A percentile compares a stretch with the other conserved stretches of the same genome.
Evolutionary conservation across 2,329 filamentous ascomycete genomes (phyloP).

Genomic region (Trichoderma hamatum): DNA sequence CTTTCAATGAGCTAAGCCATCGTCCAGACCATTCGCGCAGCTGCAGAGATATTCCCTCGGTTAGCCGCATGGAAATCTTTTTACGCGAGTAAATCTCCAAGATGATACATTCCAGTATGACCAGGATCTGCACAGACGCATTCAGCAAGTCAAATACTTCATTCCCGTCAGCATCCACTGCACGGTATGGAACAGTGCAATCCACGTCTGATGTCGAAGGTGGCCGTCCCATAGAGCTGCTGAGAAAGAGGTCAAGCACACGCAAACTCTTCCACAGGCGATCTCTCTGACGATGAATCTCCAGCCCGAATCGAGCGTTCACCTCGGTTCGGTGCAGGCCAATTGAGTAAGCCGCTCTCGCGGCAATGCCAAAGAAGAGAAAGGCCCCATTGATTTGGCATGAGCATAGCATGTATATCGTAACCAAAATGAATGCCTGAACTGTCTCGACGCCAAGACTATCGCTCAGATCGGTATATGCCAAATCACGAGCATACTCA

Average conservation of each 20-base stretch:
- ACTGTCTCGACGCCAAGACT: conserved; percentile 54
- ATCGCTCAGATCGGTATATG: conserved; percentile 49
- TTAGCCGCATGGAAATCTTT: conserved; percentile 56
- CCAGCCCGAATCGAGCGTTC: conserved; percentile 53
- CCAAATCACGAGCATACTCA: conserved; percentile 52
- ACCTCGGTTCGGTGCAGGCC: conserved; percentile 58
- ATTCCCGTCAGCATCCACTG: conserved; percentile 39
- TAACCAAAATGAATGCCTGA: conserved; percentile 54
- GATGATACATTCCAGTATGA: conserved; percentile 55
- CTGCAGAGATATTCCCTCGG: conserved; percentile 56
- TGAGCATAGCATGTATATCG: conserved; percentile 57
- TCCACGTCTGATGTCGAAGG: conserved; percentile 58
- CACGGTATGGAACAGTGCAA: conserved; percentile 55
- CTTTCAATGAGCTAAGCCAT: conserved; percentile 53
- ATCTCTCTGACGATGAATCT: conserved; percentile 49
- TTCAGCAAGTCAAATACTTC: conserved; percentile 53
- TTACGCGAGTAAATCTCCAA: conserved; percentile 56
- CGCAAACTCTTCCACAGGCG: conserved; percentile 58
- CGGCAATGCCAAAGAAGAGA: conserved; percentile 57
- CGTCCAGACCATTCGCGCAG: conserved; percentile 54
- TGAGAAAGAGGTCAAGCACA: conserved; percentile 55
- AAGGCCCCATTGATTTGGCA: conserved; percentile 60
- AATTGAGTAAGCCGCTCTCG: conserved; percentile 55
- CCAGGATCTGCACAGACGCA: conserved; percentile 56
- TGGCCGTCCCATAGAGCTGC: conserved; percentile 57